phyloP scores from a whole-genome alignment of 2,329 filamentous ascomycete genomes.

The Blastomyces percursus region DNA sequence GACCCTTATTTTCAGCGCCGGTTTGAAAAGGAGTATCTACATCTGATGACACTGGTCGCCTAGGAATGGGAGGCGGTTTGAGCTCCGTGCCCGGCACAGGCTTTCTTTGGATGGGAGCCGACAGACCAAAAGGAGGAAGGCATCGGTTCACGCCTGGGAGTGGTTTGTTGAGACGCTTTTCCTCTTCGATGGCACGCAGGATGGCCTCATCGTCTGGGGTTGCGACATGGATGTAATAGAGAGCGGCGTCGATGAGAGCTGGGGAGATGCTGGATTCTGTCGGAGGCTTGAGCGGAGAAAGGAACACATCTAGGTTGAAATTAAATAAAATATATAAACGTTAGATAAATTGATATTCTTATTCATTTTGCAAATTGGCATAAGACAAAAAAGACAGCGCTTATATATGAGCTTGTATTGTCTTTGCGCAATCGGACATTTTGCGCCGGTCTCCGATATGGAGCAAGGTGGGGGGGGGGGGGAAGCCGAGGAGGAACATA shows the following conservation, averaged over 20 bases:
- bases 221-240: slow-evolving; percentile 85
- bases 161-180: slow-evolving; percentile 16
- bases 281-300: slow-evolving; percentile 81
- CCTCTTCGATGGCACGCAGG: slow-evolving; percentile 30
- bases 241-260: slow-evolving; percentile 72
- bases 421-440: slow-evolving; percentile 9
- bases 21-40: not conserved
- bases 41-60: not conserved
- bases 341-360: not conserved
- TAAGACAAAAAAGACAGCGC: not conserved
- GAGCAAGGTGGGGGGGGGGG: too few species aligned
- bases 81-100: slow-evolving; percentile 21
- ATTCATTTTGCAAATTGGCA: not conserved
- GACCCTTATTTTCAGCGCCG: not conserved
- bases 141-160: slow-evolving; percentile 14
- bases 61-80: not conserved
- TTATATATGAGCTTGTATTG: not conserved
- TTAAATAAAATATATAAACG: not conserved
- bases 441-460: not conserved
- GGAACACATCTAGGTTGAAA: slow-evolving; percentile 62
- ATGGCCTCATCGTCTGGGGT: slow-evolving; percentile 45
- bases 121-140: slow-evolving; percentile 16
- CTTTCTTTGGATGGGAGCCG: slow-evolving; percentile 33
- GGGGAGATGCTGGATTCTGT: slow-evolving; percentile 72
- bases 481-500: slow-evolving; percentile 29